Base-by-base conservation (phyloP, 2,329 filamentous ascomycete genomes). In the Fusarium austroafricanum region DNA sequence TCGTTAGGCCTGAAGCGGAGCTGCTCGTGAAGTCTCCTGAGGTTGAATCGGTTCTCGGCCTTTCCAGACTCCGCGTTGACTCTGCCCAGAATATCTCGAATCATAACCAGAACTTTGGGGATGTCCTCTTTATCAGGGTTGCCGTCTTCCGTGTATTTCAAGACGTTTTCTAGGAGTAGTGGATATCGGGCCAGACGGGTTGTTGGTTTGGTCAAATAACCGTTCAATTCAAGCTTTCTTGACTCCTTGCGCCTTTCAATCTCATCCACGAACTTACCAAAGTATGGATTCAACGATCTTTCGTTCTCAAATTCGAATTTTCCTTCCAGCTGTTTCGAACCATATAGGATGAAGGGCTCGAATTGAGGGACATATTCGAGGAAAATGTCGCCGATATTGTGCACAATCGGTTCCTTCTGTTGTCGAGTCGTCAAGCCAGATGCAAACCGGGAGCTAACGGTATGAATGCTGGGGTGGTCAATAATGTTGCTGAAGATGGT, bases 231-330 rank as follows among this genome's bases (percentile, higher is more conserved):
- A 45, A 99, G 85, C 80, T 99, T 99, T 68, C 96, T 89, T 8
- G 95, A 98, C 79, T 99, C 96, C 78, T 97, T 97, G 72, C 97
- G 88, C 60, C 96, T 87, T 79, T 99, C 96, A 8, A 96, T 97
- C 78, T 98, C 94, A 70, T 99, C 96, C 26, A 98, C 96, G 72
- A 98, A 97, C 74, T 92, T 93, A 51, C 91, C 84, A 78, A 99
- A 99, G 39, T 87, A 88, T 2, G 90, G 87, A 74, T 99, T 99
- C 57, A 89, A 87, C 17, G 92, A 90, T 72, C 96, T 93, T 81
- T 99, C 96, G 74, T 96, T 96, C 80, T 99, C 96, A 77, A 98
- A 99, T 76, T 97, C 96, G 75, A 95, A 97, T 79, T 99, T 98
- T 71, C 92, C 96, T 78, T 97, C 96, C 45, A 99, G 83, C 79